phyloP scores from a whole-genome alignment of 2,329 filamentous ascomycete species.

The Penicillium janthinellum region DNA sequence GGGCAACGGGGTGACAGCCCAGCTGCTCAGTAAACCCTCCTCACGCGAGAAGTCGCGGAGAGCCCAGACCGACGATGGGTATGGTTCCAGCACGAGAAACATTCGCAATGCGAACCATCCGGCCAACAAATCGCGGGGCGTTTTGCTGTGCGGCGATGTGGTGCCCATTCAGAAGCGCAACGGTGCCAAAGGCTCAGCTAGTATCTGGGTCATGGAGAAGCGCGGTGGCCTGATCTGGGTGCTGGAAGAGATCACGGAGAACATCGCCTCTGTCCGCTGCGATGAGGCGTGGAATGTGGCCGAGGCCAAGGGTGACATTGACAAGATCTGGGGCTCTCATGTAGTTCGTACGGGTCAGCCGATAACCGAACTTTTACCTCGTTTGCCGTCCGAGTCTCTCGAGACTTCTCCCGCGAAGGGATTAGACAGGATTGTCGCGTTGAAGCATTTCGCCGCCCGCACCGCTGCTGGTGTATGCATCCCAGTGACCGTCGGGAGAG shows the following conservation, averaged over 20 bases:
- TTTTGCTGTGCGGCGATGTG: constrained; percentile 94
- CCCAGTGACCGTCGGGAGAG: constrained; percentile 77
- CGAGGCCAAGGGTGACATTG: constrained; percentile 72
- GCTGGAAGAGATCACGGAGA: constrained; percentile 94
- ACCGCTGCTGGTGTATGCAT: constrained; percentile 78
- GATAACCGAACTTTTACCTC: constrained; percentile 76
- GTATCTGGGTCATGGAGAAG: constrained; percentile 98
- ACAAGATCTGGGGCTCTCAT: constrained; percentile 81
- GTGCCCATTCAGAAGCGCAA: constrained; percentile 97
- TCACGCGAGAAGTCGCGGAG: constrained; percentile 55
- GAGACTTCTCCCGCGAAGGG: constrained; percentile 70
- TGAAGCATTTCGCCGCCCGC: constrained; percentile 81
- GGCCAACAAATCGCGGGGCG: constrained; percentile 77
- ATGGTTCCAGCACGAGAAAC: constrained; percentile 48
- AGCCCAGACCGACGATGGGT: constrained; percentile 62
- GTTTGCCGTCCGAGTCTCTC: constrained; percentile 73
- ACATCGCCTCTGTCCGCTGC: constrained; percentile 75
- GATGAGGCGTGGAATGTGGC: constrained; percentile 76
- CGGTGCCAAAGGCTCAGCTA: constrained; percentile 86
- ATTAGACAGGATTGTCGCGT: constrained; percentile 70
- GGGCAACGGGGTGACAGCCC: constrained; percentile 83
- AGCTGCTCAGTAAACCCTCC: constrained; percentile 79
- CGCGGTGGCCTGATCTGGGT: constrained; percentile 94
- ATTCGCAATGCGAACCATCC: constrained; percentile 66
- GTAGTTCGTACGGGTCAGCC: constrained; percentile 68